Evolutionary conservation across 2,329 filamentous ascomycete genomes (phyloP), one percentile per base, ranked within the genome.

Genomic region (Ophidiomyces ophidiicola): DNA sequence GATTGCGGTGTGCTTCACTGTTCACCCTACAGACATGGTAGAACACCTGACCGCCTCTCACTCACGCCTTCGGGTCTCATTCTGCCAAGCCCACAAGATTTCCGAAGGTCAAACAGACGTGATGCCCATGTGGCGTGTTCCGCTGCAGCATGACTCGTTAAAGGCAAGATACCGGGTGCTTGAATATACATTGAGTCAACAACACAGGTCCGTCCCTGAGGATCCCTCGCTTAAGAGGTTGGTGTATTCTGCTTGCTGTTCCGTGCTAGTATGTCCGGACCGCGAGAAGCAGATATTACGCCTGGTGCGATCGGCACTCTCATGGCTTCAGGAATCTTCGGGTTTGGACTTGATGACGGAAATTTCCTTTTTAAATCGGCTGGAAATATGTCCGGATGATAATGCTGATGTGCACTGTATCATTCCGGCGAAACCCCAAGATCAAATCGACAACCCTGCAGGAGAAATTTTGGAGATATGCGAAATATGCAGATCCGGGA

Each of bases 1-100:
- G 17, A 52, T 67, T 10, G 71, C 69, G 4, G 60, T 62, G 3
- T 70, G 66, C 40, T 59, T 68, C 32, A 70, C 67, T 2, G 48
- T 71, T 19, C 71, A 78, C 50, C 72, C 73, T 0, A 69, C 64
- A 3, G 68, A 76, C 49, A 68, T 71, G 57, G 57, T 75, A 10
- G 70, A 76, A 44, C 76, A 76, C 49, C 62, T 63, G 1, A 68
- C 68, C 5, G 53, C 61, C 5, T 60, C 64, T 3, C 62, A 68
- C 18, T 64, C 71, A 38, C 53, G 55, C n/a, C 53, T 58, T 1
- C 59, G 51, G 0, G 46, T 72, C 6, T 42, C 61, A 1, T 63
- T 66, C 41, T 50, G 51, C 1, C 45, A 47, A 3, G 48, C 50
- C 14, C 43, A 47, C 40, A 42, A 53, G 4, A 24, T 31, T 19